Evolutionary conservation across 2,329 filamentous ascomycete genomes (phyloP).

Genomic region (Colletotrichum lupini): DNA sequence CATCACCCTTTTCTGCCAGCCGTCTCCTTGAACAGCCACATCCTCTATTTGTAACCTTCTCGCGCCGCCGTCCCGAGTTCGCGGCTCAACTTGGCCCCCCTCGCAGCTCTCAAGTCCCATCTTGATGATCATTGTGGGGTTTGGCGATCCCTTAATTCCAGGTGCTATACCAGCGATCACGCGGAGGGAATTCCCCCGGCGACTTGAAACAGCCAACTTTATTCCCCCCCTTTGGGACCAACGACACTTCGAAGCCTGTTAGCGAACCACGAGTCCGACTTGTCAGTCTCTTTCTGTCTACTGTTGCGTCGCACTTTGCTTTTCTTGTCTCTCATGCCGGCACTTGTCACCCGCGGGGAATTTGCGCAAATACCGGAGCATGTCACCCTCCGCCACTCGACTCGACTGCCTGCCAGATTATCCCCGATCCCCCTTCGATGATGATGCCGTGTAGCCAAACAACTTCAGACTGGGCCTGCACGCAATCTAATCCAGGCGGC

Average conservation of each 20-base stretch:
- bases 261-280: background rate
- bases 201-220: slow-evolving; percentile 27
- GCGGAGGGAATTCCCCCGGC: slow-evolving; percentile 26
- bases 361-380: slow-evolving; percentile 9
- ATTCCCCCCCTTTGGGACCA: slow-evolving; percentile 5
- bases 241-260: background rate
- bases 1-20: background rate
- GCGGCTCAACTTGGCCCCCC: background rate
- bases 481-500: slow-evolving; percentile 4
- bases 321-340: background rate
- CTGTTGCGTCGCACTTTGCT: background rate
- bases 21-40: background rate
- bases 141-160: slow-evolving; percentile 22
- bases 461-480: background rate
- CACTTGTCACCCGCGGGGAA: background rate
- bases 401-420: background rate
- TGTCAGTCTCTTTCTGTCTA: background rate
- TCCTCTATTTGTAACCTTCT: slow-evolving; percentile 8
- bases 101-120: background rate
- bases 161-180: slow-evolving; percentile 20
- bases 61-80: slow-evolving; percentile 5
- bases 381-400: background rate
- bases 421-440: background rate
- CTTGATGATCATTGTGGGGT: slow-evolving; percentile 23
- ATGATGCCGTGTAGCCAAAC: background rate